Evolutionary conservation across 2,329 filamentous ascomycete genomes (phyloP).

Genomic region (Aspergillus luchuensis): DNA sequence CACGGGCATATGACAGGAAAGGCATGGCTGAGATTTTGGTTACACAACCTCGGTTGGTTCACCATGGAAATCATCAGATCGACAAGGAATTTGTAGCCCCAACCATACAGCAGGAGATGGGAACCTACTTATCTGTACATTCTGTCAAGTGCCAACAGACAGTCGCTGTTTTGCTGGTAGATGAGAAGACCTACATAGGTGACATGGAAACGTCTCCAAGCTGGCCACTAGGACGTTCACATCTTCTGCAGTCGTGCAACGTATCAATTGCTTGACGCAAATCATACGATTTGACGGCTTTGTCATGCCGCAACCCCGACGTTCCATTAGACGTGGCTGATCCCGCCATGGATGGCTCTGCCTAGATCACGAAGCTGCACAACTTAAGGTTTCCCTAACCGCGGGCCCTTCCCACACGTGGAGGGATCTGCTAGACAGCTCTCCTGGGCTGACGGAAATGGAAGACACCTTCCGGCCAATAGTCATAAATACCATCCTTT

Average conservation of each 20-base stretch:
- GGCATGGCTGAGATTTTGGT: slow-evolving; percentile 4
- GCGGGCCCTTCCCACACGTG: no score
- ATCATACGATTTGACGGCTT: neutral
- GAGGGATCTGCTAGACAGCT: no score
- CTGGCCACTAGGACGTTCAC: neutral
- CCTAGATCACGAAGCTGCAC: neutral
- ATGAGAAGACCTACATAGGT: neutral
- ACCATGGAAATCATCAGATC: neutral
- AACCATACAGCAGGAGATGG: neutral
- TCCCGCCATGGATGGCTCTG: neutral
- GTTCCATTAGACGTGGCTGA: neutral
- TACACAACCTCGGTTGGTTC: neutral
- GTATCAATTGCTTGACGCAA: neutral
- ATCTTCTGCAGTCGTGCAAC: neutral
- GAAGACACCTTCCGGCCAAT: neutral
- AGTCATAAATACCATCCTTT: neutral
- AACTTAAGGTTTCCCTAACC: neutral
- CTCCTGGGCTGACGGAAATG: no score
- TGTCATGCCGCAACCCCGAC: neutral
- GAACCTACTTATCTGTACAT: neutral
- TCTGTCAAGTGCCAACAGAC: no score
- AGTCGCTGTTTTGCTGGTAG: neutral
- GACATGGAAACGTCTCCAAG: neutral
- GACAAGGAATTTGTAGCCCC: neutral
- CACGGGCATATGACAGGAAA: slow-evolving; percentile 12